Percentiles rank a stretch among this genome's conserved stretches.
These are phyloP conservation scores for Wickerhamiella occidentalis DNA, from an alignment of 805 yeast species.

Conservation along the genomic window DNA sequence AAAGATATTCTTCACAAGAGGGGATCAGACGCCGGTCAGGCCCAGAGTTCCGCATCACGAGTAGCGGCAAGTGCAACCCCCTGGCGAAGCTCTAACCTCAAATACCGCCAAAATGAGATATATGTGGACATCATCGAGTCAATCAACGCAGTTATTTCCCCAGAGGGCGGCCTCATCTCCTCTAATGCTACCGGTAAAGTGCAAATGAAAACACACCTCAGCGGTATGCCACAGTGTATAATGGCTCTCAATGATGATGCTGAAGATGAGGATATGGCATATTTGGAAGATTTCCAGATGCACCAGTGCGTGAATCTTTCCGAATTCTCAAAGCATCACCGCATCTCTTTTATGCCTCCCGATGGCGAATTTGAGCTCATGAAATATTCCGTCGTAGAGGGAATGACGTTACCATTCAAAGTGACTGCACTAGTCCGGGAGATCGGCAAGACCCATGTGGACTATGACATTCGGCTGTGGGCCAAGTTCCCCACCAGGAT, in stretches of 20 bases:
- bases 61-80: constrained; percentile 35
- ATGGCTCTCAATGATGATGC: constrained; percentile 55
- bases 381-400: constrained; percentile 51
- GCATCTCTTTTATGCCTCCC: constrained; percentile 70
- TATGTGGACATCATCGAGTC: constrained; percentile 65
- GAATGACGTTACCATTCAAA: constrained; percentile 57
- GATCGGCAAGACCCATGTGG: constrained; percentile 36
- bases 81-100: constrained; percentile 62
- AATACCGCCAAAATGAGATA: constrained; percentile 72
- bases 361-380: constrained; percentile 78
- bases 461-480: constrained; percentile 47
- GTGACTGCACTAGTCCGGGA: constrained; percentile 44
- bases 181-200: constrained; percentile 70
- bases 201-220: constrained; percentile 53
- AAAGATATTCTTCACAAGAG: neutral
- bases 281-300: constrained; percentile 64
- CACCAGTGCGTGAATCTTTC: constrained; percentile 76
- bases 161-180: constrained; percentile 45
- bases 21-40: neutral
- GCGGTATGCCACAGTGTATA: constrained; percentile 75
- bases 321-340: constrained; percentile 50
- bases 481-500: constrained; percentile 45
- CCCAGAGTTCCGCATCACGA: constrained; percentile 22
- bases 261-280: constrained; percentile 26
- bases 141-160: constrained; percentile 54